phyloP scores from a whole-genome alignment of 2,329 filamentous ascomycete genomes.

The Colletotrichum australisinense region DNA sequence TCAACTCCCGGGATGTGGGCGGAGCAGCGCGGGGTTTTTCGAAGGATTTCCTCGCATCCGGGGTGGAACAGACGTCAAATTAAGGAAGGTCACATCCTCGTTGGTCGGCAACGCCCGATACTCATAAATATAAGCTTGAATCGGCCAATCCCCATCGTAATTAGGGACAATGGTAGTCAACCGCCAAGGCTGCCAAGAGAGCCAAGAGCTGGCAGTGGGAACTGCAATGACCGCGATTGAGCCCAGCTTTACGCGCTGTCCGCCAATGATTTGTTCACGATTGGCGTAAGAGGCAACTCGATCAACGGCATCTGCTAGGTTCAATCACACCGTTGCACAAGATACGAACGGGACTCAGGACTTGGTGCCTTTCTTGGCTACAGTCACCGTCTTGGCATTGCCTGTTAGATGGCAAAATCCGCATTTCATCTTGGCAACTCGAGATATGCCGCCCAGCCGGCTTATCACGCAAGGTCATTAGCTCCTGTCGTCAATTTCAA shows the following conservation, averaged over 20 bases:
- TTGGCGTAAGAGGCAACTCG: slow-evolving; percentile 27
- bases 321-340: slow-evolving; percentile 3
- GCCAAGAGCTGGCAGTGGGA: slow-evolving; percentile 23
- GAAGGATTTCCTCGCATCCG: background rate
- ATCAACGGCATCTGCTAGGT: slow-evolving; percentile 1
- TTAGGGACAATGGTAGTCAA: background rate
- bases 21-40: background rate
- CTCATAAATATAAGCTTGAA: slow-evolving; percentile 26
- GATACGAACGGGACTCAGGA: slow-evolving; percentile 2
- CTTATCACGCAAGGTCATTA: slow-evolving; percentile 18
- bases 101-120: slow-evolving; percentile 23
- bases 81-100: slow-evolving; percentile 33
- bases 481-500: slow-evolving; percentile 17
- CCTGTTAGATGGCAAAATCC: slow-evolving; percentile 28
- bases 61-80: slow-evolving; percentile 15
- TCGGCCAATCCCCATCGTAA: slow-evolving; percentile 18
- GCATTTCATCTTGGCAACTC: slow-evolving; percentile 25
- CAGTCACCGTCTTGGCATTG: slow-evolving; percentile 27
- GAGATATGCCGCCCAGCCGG: slow-evolving; percentile 5
- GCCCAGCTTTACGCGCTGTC: background rate
- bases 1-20: background rate
- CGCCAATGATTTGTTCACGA: slow-evolving; percentile 15
- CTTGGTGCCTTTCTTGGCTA: slow-evolving; percentile 17
- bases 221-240: slow-evolving; percentile 4
- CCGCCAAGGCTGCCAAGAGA: background rate